These are phyloP conservation scores for Colletotrichum siamense DNA, from an alignment of 2,329 filamentous ascomycete genomes.

Conservation along the genomic window DNA sequence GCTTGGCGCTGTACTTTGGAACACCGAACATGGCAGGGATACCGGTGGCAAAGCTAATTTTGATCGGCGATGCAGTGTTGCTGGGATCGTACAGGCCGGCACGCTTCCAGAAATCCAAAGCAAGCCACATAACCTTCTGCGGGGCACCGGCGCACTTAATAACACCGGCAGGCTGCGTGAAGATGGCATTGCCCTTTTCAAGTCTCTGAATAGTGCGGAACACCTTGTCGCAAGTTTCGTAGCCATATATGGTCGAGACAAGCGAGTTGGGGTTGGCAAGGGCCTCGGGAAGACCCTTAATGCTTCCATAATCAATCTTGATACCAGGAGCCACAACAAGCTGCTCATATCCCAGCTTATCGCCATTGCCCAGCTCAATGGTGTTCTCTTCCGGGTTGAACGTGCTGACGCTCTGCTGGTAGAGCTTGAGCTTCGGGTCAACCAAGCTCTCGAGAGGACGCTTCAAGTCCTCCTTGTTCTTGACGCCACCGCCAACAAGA, in stretches of 20 bases:
- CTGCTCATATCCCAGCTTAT: constrained; percentile 66
- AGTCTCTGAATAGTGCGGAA: constrained; percentile 53
- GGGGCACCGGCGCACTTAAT: constrained; percentile 68
- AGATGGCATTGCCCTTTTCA: constrained; percentile 57
- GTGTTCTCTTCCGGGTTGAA: constrained; percentile 63
- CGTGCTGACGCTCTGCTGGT: constrained; percentile 53
- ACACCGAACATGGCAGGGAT: constrained; percentile 65
- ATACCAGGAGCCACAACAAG: constrained; percentile 68
- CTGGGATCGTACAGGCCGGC: constrained; percentile 53
- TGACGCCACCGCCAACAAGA: constrained; percentile 69
- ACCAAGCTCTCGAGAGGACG: constrained; percentile 55
- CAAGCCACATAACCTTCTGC: constrained; percentile 68
- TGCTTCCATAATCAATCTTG: constrained; percentile 51
- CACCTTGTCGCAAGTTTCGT: constrained; percentile 60
- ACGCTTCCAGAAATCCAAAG: constrained; percentile 63
- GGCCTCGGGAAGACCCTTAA: constrained; percentile 63
- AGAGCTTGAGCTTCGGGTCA: constrained; percentile 66
- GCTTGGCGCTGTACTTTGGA: constrained; percentile 60
- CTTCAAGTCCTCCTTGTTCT: constrained; percentile 64
- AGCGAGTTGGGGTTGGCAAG: constrained; percentile 50
- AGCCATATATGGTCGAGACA: constrained; percentile 64
- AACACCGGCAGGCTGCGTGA: constrained; percentile 63
- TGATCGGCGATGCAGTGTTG: constrained; percentile 47
- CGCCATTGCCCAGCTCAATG: constrained; percentile 60
- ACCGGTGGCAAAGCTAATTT: constrained; percentile 61